These are phyloP conservation scores for Trichocladium uniseriatum DNA, from an alignment of 495 filamentous ascomycete genomes.

Conservation along the genomic window DNA sequence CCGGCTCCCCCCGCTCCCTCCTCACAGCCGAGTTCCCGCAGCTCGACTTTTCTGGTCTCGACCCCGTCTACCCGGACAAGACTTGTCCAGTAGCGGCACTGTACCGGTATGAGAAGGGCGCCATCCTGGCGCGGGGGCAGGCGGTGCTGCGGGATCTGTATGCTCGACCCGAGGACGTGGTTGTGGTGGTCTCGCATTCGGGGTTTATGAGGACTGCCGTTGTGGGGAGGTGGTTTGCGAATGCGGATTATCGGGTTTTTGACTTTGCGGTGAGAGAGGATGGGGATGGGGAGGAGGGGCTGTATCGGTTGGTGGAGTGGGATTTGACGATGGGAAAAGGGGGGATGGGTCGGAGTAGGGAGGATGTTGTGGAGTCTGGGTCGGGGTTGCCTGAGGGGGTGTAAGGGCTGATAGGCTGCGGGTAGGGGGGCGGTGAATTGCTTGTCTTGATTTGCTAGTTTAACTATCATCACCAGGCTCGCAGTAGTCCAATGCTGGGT, in stretches of 20 bases:
- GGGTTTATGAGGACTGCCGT: conserved; percentile 44
- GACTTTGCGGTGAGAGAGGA: conserved; percentile 36
- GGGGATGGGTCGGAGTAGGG: conserved; percentile 8
- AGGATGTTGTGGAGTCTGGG: conserved; percentile 1
- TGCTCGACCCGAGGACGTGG: conserved; percentile 36
- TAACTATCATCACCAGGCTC: too few species aligned
- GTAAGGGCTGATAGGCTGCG: too few species aligned
- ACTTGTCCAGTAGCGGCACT: conserved; percentile 27
- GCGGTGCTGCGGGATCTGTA: conserved; percentile 35
- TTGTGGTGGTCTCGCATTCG: conserved; percentile 49
- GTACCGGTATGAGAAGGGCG: conserved; percentile 38
- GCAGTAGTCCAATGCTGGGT: too few species aligned
- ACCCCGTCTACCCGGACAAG: conserved; percentile 47
- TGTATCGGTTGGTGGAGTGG: conserved; percentile 8
- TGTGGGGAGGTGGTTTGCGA: conserved; percentile 37
- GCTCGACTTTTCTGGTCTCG: conserved; percentile 42
- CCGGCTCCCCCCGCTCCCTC: conserved; percentile 31
- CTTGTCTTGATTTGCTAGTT: too few species aligned
- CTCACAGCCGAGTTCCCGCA: conserved; percentile 39
- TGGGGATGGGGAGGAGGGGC: conserved; percentile 21
- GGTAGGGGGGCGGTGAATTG: too few species aligned
- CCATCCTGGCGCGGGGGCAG: conserved; percentile 39
- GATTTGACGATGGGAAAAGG: conserved; percentile 16
- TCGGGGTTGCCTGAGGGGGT: neutral
- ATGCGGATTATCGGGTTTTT: conserved; percentile 52